Base-by-base conservation (phyloP, 2,329 filamentous ascomycete species). In the Didymella sp. region DNA sequence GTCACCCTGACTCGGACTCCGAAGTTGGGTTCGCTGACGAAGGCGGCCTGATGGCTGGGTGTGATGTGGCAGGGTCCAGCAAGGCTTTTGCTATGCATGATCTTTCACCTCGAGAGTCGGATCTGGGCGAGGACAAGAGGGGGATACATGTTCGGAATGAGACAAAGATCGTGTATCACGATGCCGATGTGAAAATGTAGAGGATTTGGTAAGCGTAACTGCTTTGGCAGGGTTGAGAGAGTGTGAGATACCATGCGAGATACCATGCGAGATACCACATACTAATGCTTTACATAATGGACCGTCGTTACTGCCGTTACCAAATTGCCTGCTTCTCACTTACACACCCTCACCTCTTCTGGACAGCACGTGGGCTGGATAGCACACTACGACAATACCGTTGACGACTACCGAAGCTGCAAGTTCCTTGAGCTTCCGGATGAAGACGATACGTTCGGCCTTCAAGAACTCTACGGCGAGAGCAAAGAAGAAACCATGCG, bases 11-110 rank as follows among this genome's bases (percentile, higher is more conserved):
- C 37, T 46, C 56, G 0, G 63, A 63, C 15, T 66, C 63, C 5
- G 47, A 52, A 47, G 46, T 61, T 17, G 61, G 63, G 13, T 62
- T 66, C 25, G 54, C 56, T 12, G 54, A 59, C 1, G 58, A 57
- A 6, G 56, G 61, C 15, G 56, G 42, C 13, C 19, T 55, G 3
- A 55, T 59, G 22, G 42, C 35, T 33, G 46, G 46, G 5, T 53
- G 33, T 25, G 45, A 53, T 6, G 19, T 53, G 8, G 56, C 45
- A 4, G 51, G 54, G 15, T 57, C 54, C 6, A 58, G 44, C 48
- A 61, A 58, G 30, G 49, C 51, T 21, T 52, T 58, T 24, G 51
- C 50, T 4, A 51, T 58, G 51, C 50, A 58, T 30, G 51, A 51
- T 15, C 35, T 55, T 7, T 43, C 47, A 19, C 47, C 51, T 6